Percentiles rank a stretch among this genome's conserved stretches.
phyloP scores from a whole-genome alignment of 139 green algal genomes.

The Closterium sp. region DNA sequence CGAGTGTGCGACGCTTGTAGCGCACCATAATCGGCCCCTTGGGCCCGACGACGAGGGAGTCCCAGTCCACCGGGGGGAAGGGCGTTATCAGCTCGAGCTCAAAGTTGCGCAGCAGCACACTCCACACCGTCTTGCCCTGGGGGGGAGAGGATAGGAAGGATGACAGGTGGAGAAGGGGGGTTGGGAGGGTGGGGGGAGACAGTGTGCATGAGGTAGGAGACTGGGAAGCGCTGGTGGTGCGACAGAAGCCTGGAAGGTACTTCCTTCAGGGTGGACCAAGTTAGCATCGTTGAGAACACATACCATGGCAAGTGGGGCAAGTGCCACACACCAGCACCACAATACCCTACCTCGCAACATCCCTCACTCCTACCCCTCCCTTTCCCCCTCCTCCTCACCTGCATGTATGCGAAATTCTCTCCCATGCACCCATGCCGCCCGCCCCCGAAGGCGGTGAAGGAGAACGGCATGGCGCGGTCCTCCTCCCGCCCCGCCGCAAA shows the following conservation, averaged over 20 bases:
- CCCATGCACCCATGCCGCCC: constrained; percentile 97
- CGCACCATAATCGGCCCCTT: constrained; percentile 75
- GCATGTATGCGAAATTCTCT: constrained; percentile 93
- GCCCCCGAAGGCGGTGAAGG: constrained; percentile 92
- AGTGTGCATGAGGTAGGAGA: background rate
- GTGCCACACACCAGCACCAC: no score
- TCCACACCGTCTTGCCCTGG: constrained; percentile 97
- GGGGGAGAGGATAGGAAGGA: background rate
- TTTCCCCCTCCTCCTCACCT: background rate
- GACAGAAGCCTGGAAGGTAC: background rate
- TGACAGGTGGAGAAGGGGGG: background rate
- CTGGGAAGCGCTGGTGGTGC: background rate
- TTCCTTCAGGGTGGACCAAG: no score
- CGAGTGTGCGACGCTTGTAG: constrained; percentile 70
- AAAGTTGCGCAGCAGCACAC: constrained; percentile 90
- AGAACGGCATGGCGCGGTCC: constrained; percentile 61
- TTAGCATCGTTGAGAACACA: no score
- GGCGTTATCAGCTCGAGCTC: constrained; percentile 92
- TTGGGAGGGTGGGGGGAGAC: no score
- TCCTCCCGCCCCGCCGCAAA: constrained; percentile 71
- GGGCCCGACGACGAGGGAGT: constrained; percentile 92
- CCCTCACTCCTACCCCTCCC: constrained; percentile 67
- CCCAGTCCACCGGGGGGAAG: constrained; percentile 84
- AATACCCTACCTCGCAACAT: constrained; percentile 95
- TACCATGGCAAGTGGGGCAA: no score